A percentile compares a stretch with the other conserved stretches of the same genome.
phyloP scores from a whole-genome alignment of 139 green algal genomes.

The Chlamydomonas incerta region DNA sequence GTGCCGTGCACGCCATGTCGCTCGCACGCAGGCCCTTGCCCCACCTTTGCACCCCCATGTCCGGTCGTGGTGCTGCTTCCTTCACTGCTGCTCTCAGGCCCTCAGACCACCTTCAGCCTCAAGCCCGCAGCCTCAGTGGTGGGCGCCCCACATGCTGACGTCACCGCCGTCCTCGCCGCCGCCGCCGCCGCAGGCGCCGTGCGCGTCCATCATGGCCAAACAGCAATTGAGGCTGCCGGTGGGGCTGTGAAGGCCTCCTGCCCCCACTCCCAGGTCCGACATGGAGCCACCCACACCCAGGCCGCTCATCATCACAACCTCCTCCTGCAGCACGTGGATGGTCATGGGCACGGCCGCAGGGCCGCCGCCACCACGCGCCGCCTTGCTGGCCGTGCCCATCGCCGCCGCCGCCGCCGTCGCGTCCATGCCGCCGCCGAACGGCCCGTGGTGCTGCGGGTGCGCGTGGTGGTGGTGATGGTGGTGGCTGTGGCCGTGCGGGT shows the following conservation, averaged over 20 bases:
- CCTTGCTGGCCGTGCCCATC: neutral
- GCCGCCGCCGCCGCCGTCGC: neutral
- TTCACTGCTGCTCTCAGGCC: no score
- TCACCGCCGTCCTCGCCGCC: no score
- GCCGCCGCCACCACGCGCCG: neutral
- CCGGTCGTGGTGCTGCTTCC: no score
- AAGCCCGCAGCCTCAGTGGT: no score
- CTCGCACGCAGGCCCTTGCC: no score
- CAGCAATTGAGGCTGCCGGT: neutral
- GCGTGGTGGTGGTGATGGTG: neutral
- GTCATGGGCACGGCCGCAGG: neutral
- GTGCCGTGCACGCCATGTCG: no score
- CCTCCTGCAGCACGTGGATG: conserved; percentile 35
- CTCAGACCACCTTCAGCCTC: no score
- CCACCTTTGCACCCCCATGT: no score
- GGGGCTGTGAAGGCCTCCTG: neutral
- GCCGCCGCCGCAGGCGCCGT: no score
- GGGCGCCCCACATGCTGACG: no score
- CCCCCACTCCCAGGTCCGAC: neutral
- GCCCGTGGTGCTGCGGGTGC: neutral
- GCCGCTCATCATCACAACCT: neutral
- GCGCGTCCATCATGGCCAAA: no score
- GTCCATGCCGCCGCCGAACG: no score
- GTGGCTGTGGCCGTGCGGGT: neutral
- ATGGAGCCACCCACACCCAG: neutral